phyloP scores from a whole-genome alignment of 768 basidiomycete species.

The Suillus discolor region DNA sequence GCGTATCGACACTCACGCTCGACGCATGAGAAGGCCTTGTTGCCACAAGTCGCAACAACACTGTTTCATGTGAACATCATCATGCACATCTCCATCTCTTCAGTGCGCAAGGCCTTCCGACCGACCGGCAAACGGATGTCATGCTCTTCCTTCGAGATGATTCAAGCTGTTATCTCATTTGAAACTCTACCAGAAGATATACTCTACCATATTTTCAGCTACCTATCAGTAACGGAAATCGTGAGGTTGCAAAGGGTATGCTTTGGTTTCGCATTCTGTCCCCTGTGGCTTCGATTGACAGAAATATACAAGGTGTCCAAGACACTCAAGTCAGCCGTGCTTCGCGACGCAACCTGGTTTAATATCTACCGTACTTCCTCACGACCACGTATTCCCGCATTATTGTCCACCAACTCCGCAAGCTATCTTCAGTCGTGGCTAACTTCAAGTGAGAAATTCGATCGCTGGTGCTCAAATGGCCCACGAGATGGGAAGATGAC shows the following conservation, averaged over 20 bases:
- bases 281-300: background rate
- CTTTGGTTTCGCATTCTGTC: background rate
- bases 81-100: slow-evolving; percentile 8
- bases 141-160: slow-evolving; percentile 8
- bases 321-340: slow-evolving; percentile 1
- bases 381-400: slow-evolving; percentile 3
- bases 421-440: slow-evolving; percentile 5
- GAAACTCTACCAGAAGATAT: slow-evolving; percentile 1
- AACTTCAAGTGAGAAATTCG: slow-evolving; percentile 7
- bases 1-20: slow-evolving; percentile 3
- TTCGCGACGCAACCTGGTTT: slow-evolving; percentile 2
- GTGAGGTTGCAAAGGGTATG: slow-evolving; percentile 6
- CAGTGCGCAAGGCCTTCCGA: slow-evolving; percentile 6
- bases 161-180: slow-evolving; percentile 8
- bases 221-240: background rate
- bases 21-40: background rate
- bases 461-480: slow-evolving; percentile 8
- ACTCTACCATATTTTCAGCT: slow-evolving; percentile 1
- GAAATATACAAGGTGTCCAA: slow-evolving; percentile 2
- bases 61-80: slow-evolving; percentile 8
- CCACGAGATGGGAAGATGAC: slow-evolving; percentile 2
- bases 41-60: background rate
- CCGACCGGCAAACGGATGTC: background rate
- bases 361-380: background rate
- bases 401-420: slow-evolving; percentile 1